Evolutionary conservation across 352 stramenopile species (phyloP).

Genomic region (Phytophthora sp.): DNA sequence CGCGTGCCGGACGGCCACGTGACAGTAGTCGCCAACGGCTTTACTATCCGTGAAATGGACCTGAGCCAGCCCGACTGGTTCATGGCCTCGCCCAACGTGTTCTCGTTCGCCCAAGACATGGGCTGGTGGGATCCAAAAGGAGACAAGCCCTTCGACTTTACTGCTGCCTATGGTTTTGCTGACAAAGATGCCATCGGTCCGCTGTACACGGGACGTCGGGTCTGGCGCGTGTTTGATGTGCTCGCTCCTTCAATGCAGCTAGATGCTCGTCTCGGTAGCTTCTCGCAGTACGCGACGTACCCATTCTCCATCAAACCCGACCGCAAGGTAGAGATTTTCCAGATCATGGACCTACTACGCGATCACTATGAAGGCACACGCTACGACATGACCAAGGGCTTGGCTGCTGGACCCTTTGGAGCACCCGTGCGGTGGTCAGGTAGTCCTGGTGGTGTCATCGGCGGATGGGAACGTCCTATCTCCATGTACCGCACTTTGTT

Average conservation of each 20-base stretch:
- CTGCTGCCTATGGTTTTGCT: conserved; percentile 65
- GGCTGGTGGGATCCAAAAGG: conserved; percentile 78
- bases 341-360: conserved; percentile 86
- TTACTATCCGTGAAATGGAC: conserved; percentile 92
- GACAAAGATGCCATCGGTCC: conserved; percentile 65
- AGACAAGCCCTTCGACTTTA: conserved; percentile 73
- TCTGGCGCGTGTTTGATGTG: conserved; percentile 90
- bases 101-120: conserved; percentile 82
- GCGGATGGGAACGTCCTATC: conserved; percentile 90
- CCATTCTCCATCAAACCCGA: conserved; percentile 92
- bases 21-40: conserved; percentile 92
- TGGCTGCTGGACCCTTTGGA: conserved; percentile 91
- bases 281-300: conserved; percentile 80
- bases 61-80: conserved; percentile 81
- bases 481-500: conserved; percentile 91
- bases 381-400: conserved; percentile 88
- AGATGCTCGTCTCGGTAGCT: conserved; percentile 60
- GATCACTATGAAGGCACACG: conserved; percentile 92
- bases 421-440: conserved; percentile 85
- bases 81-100: conserved; percentile 89
- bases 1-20: conserved; percentile 91
- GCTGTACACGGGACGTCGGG: conserved; percentile 80
- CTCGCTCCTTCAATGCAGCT: conserved; percentile 81
- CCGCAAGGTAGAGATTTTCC: conserved; percentile 49
- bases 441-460: conserved; percentile 51